A percentile compares a stretch with the other conserved stretches of the same genome.
phyloP scores from a whole-genome alignment of 2,329 filamentous ascomycete genomes.

The Trichoderma atroviride region DNA sequence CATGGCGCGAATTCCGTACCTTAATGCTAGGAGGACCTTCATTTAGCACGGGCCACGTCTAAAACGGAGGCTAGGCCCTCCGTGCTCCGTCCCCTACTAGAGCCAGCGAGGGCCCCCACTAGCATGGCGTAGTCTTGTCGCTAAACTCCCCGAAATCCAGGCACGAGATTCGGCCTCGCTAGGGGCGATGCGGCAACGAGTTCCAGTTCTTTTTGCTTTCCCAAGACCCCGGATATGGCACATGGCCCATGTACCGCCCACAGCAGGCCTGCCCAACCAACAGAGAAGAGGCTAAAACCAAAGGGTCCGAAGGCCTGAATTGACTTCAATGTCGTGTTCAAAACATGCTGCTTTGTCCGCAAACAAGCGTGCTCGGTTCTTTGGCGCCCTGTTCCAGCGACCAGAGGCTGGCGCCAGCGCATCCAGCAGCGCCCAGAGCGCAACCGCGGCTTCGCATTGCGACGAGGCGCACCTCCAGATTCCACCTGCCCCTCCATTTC shows the following conservation, averaged over 20 bases:
- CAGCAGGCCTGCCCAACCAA: constrained; percentile 19
- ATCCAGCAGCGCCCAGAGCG: not conserved
- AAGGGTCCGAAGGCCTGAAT: not conserved
- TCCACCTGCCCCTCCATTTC: constrained; percentile 6
- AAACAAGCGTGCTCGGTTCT: not conserved
- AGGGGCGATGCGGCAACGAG: constrained; percentile 15
- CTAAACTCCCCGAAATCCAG: constrained; percentile 19
- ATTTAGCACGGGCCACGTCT: constrained; percentile 22
- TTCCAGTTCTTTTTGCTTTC: constrained; percentile 1
- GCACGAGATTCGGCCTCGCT: constrained; percentile 21
- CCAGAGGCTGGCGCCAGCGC: not conserved
- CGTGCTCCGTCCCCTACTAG: not conserved
- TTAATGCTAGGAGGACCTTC: not conserved
- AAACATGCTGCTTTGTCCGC: not conserved
- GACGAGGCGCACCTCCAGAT: not conserved
- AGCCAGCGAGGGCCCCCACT: not conserved
- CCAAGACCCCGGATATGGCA: constrained; percentile 19
- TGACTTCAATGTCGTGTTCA: too few species aligned
- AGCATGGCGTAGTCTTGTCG: constrained; percentile 11
- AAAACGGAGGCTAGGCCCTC: constrained; percentile 14
- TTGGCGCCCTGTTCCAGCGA: not conserved
- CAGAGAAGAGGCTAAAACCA: not conserved
- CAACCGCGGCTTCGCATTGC: not conserved
- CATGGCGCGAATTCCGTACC: not conserved
- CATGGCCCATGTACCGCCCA: constrained; percentile 13